Evolutionary conservation across 2,329 filamentous ascomycete species (phyloP), one percentile per base, ranked within the genome.

Genomic region (Colletotrichum musicola): DNA sequence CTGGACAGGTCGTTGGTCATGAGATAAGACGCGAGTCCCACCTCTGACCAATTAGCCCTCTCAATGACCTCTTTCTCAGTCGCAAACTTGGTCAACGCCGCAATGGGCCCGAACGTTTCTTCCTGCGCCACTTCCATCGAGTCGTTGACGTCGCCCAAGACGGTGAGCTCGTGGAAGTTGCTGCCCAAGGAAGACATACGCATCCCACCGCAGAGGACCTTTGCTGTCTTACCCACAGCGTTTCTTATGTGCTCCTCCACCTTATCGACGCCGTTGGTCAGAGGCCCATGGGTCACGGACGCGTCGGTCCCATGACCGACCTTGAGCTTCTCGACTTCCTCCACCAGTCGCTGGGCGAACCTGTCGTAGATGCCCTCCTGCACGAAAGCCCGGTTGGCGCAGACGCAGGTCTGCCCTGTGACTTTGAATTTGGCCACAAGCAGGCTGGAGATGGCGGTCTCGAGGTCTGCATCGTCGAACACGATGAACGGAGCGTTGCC

Each of bases 401-500:
- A 95, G 18, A 98, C 95, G 79, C 96, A 99, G 0, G 96, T 98
- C 85, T 99, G 96, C 42, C 96, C 96, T 0, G 93, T 97, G 42
- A 92, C 94, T 61, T 96, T 92, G 89, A 98, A 98, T 80, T 98
- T 99, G 75, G 89, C 94, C 22, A 90, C 84, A 59, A 98, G 88
- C 54, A 94, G 94, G 22, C 95, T 95, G 0, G 89, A 83, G 1
- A 98, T 93, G 2, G 96, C 96, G 5, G 84, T 82, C 66, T 98
- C 95, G n/a, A 98, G 82, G 77, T 98, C 93, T 18, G 95, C 93
- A 75, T 98, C 95, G 76, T 98, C 94, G 76, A 98, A 98, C 30
- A 98, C 94, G 72, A 98, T 98, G 78, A 98, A 97, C 1, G 95
- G 95, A 0, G 95, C 93, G 78, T 98, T 98, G 49, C 95, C 95